These are phyloP conservation scores for Primulina tabacum DNA, from an alignment of 257 asterid genomes.

Conservation along the genomic window DNA sequence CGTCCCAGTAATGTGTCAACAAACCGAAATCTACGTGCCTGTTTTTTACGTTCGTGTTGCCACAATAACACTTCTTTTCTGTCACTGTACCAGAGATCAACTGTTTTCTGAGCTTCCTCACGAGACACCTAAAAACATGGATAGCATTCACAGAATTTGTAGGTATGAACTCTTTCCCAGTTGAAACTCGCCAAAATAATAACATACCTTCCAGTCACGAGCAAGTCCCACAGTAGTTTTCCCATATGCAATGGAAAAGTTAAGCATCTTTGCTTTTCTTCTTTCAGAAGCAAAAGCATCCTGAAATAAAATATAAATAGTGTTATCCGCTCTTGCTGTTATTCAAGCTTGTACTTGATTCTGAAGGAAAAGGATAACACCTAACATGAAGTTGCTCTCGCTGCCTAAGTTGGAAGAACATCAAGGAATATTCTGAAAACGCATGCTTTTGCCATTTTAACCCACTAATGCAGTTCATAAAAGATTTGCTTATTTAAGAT, in stretches of 20 bases:
- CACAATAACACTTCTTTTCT: slow-evolving; percentile 82
- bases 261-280: slow-evolving; percentile 98
- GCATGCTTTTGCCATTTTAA: too few relatives aligned
- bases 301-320: slow-evolving; percentile 35
- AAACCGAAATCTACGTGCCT: slow-evolving; percentile 47
- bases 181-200: slow-evolving; percentile 12
- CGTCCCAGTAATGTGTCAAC: slow-evolving; percentile 89
- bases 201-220: slow-evolving; percentile 88
- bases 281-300: slow-evolving; percentile 96
- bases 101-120: slow-evolving; percentile 89
- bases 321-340: neutral
- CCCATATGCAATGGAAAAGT: slow-evolving; percentile 96
- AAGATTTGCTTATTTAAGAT: neutral
- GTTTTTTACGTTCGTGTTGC: slow-evolving; percentile 73
- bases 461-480: neutral
- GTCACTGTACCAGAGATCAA: slow-evolving; percentile 90
- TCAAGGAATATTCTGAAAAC: neutral
- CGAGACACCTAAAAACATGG: slow-evolving; percentile 69
- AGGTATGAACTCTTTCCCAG: neutral
- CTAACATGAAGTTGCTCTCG: neutral
- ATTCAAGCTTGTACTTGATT: slow-evolving; percentile 10
- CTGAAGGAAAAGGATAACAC: neutral
- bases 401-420: neutral
- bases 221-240: slow-evolving; percentile 86
- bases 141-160: slow-evolving; percentile 13